phyloP scores from a whole-genome alignment of 1,139 yeast genomes.

The Suhomyces ambrosiae region DNA sequence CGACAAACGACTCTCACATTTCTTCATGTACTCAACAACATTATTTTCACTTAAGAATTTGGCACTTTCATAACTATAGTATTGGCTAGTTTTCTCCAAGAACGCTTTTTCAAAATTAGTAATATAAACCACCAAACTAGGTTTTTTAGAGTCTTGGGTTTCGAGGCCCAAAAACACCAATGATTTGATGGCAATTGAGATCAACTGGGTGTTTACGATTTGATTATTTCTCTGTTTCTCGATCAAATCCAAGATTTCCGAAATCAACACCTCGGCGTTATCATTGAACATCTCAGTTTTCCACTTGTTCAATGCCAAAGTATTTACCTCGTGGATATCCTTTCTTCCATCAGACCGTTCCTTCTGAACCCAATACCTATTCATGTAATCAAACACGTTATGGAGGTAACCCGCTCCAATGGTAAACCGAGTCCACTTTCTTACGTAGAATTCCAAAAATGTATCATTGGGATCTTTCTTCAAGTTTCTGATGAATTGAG shows the following conservation, averaged over 20 bases:
- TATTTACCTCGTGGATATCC: constrained; percentile 87
- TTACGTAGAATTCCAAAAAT: constrained; percentile 81
- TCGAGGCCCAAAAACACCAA: constrained; percentile 79
- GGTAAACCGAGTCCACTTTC: constrained; percentile 85
- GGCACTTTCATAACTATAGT: constrained; percentile 71
- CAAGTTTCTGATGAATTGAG: constrained; percentile 57
- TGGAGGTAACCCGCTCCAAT: constrained; percentile 91
- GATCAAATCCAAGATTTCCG: constrained; percentile 74
- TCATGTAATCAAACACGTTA: constrained; percentile 93
- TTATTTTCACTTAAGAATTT: constrained; percentile 70
- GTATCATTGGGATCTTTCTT: constrained; percentile 59
- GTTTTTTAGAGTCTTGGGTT: constrained; percentile 78
- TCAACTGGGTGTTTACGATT: constrained; percentile 64
- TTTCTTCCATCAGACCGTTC: constrained; percentile 95
- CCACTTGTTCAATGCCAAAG: constrained; percentile 88
- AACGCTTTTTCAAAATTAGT: constrained; percentile 78
- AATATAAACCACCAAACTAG: constrained; percentile 79
- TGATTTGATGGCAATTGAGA: constrained; percentile 80
- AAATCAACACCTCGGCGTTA: constrained; percentile 59
- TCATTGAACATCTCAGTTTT: constrained; percentile 75
- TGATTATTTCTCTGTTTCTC: constrained; percentile 80
- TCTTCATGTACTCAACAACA: constrained; percentile 87
- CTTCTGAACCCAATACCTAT: constrained; percentile 96
- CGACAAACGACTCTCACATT: constrained; percentile 77
- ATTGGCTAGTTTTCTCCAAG: constrained; percentile 70